Evolutionary conservation across 2,329 filamentous ascomycete genomes (phyloP).

Genomic region (Pseudogymnoascus sp.): DNA sequence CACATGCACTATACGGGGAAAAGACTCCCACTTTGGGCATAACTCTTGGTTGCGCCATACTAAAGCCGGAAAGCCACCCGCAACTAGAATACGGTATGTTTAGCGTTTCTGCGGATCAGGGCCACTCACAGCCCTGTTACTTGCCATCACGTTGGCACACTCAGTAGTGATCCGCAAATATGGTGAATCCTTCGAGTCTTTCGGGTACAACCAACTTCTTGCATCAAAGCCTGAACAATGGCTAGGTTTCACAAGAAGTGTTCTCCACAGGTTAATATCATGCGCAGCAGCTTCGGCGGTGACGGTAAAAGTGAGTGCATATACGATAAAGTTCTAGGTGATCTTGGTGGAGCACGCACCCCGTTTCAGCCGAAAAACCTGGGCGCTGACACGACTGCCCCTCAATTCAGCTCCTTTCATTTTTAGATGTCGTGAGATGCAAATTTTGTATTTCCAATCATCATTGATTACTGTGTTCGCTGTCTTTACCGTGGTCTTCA

Average conservation of each 20-base stretch:
- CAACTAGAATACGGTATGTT: background rate
- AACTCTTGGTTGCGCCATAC: background rate
- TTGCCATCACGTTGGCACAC: background rate
- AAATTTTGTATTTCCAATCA: background rate
- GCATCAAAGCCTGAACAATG: background rate
- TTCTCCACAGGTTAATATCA: background rate
- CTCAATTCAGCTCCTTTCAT: background rate
- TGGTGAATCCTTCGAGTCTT: background rate
- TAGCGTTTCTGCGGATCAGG: background rate
- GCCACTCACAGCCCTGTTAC: background rate
- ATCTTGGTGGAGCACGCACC: background rate
- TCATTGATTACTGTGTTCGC: background rate
- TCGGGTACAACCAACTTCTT: background rate
- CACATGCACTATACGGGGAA: background rate
- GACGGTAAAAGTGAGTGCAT: background rate
- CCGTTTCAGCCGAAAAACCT: background rate
- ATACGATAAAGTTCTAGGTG: background rate
- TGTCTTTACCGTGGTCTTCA: background rate
- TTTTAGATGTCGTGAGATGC: background rate
- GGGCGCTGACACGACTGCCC: background rate
- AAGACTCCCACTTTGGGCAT: background rate
- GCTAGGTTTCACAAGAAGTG: background rate
- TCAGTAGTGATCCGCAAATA: background rate
- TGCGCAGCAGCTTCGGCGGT: background rate
- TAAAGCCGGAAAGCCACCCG: background rate